Evolutionary conservation across 257 asterid species (phyloP).

Genomic region (Ligustrum vulgare): DNA sequence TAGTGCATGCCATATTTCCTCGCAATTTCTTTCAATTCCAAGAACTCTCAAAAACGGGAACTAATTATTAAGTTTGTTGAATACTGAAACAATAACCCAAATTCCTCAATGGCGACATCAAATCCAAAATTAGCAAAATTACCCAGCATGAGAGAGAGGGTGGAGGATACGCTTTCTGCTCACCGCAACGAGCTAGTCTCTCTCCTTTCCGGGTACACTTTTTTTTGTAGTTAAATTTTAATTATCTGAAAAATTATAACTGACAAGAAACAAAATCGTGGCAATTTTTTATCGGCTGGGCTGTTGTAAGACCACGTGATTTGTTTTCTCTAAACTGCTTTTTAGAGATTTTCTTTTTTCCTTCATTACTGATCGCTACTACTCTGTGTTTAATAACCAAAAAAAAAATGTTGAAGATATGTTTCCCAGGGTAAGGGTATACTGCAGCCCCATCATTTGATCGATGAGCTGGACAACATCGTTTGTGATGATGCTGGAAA

Average conservation of each 20-base stretch:
- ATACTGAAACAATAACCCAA: background rate
- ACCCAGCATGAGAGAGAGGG: constrained; percentile 86
- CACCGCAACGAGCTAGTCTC: constrained; percentile 88
- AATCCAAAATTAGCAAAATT: constrained; percentile 50
- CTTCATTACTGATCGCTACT: background rate
- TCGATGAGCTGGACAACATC: constrained; percentile 77
- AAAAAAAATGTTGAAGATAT: constrained; percentile 44
- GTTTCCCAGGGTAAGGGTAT: constrained; percentile 96
- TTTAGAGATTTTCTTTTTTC: background rate
- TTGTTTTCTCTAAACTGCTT: background rate
- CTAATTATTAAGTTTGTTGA: background rate
- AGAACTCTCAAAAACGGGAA: background rate
- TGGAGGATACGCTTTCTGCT: constrained; percentile 89
- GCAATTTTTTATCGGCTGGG: background rate
- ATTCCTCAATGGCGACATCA: constrained; percentile 45
- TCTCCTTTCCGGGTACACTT: constrained; percentile 74
- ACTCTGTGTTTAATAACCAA: background rate
- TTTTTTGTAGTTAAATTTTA: background rate
- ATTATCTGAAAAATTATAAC: background rate
- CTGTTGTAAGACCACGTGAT: constrained; percentile 10
- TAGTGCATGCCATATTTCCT: background rate
- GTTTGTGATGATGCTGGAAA: constrained; percentile 47
- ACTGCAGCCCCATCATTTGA: constrained; percentile 80
- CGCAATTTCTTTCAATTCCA: background rate
- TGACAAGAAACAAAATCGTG: background rate